A percentile compares a stretch with the other conserved stretches of the same genome.
Evolutionary conservation across 306 rosid genomes (phyloP).

Genomic region (Vachellia collinsii): DNA sequence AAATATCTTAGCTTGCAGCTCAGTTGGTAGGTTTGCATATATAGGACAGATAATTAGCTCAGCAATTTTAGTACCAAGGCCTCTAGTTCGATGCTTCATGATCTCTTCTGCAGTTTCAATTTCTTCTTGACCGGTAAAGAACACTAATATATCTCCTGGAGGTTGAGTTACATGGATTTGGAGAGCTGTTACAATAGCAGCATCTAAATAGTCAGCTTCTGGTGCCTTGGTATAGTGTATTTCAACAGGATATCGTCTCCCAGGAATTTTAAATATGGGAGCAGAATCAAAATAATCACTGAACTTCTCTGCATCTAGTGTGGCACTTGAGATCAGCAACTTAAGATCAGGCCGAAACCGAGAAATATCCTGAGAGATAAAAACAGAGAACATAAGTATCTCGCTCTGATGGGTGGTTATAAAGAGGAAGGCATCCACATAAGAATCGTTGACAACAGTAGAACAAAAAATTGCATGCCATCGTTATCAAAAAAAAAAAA

Average conservation of each 20-base stretch:
- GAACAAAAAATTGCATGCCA: constrained; percentile 23
- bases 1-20: constrained; percentile 91
- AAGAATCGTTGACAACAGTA: constrained; percentile 9
- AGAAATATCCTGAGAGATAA: constrained; percentile 70
- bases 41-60: constrained; percentile 95
- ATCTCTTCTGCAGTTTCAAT: constrained; percentile 98
- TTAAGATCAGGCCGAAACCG: constrained; percentile 93
- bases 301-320: constrained; percentile 95
- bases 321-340: constrained; percentile 93
- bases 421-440: constrained; percentile 31
- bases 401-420: constrained; percentile 23
- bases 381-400: constrained; percentile 19
- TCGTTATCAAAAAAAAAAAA: no score
- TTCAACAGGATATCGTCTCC: constrained; percentile 92
- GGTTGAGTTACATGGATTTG: constrained; percentile 93
- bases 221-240: constrained; percentile 89
- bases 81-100: constrained; percentile 81
- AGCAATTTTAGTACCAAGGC: constrained; percentile 91
- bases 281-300: constrained; percentile 94
- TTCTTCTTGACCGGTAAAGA: constrained; percentile 96
- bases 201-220: constrained; percentile 97
- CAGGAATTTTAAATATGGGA: constrained; percentile 93
- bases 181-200: constrained; percentile 89
- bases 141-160: constrained; percentile 88
- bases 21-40: constrained; percentile 95